Evolutionary conservation across 345 rosid genomes (phyloP).

Genomic region (Citrus australasica): DNA sequence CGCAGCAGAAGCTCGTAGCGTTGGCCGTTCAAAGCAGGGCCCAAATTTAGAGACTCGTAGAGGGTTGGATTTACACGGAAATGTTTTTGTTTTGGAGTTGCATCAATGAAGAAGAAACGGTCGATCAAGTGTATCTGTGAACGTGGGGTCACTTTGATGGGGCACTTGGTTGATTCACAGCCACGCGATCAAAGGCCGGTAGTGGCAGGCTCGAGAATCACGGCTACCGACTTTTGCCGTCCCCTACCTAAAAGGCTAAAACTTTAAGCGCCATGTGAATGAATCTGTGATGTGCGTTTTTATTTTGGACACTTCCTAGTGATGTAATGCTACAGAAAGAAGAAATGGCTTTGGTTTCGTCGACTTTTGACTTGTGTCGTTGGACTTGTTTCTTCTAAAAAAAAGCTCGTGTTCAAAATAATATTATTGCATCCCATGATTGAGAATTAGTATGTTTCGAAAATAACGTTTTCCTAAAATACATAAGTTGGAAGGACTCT

Average conservation of each 20-base stretch:
- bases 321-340: no score
- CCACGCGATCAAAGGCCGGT: background rate
- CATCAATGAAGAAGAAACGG: background rate
- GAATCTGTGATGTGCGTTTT: background rate
- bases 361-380: background rate
- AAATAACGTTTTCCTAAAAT: background rate
- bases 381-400: background rate
- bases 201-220: background rate
- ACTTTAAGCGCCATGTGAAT: background rate
- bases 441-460: background rate
- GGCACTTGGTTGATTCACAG: slow-evolving; percentile 1
- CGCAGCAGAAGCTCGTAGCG: background rate
- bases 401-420: background rate
- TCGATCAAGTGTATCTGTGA: background rate
- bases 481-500: background rate
- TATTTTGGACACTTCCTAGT: background rate
- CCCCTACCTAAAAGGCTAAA: background rate
- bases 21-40: background rate
- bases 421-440: background rate
- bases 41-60: no score
- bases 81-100: background rate
- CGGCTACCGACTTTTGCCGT: slow-evolving; percentile 1
- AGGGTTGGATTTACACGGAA: background rate
- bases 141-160: background rate
- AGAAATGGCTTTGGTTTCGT: background rate